Percentiles rank a stretch among this genome's conserved stretches.
Conservation (phyloP, 2,329 filamentous ascomycete genomes). For the Talaromyces sp. region DNA sequence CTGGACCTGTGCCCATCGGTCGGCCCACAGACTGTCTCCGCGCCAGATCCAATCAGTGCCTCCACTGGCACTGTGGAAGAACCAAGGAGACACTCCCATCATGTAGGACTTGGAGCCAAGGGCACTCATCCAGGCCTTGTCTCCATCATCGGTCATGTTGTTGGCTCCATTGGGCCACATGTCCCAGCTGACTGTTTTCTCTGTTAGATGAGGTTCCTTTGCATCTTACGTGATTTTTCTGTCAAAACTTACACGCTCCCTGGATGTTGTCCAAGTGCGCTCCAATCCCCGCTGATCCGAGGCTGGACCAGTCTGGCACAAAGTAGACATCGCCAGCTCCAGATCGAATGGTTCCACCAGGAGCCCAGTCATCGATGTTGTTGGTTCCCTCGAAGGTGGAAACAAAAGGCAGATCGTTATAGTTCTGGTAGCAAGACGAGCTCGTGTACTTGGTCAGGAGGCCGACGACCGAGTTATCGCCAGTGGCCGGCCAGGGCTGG, state of each 20-base stretch:
- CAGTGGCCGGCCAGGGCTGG: constrained; percentile 21
- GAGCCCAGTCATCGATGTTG: constrained; percentile 37
- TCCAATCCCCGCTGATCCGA: constrained; percentile 22
- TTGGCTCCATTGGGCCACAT: constrained; percentile 37
- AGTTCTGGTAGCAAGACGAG: constrained; percentile 23
- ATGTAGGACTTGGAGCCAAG: constrained; percentile 40
- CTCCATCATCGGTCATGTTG: constrained; percentile 31
- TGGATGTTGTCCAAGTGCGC: constrained; percentile 27
- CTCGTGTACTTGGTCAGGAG: constrained; percentile 18
- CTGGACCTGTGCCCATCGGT: constrained; percentile 54
- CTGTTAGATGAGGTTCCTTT: neutral
- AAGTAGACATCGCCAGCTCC: constrained; percentile 33
- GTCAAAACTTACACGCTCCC: constrained; percentile 16
- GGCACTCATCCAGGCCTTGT: constrained; percentile 34
- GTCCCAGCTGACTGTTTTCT: constrained; percentile 32
- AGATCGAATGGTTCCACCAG: constrained; percentile 6
- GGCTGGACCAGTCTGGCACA: constrained; percentile 42
- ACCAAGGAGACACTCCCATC: constrained; percentile 54
- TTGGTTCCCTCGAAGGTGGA: constrained; percentile 43
- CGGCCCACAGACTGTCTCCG: constrained; percentile 55
- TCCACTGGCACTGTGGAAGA: constrained; percentile 25
- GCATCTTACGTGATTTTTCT: neutral
- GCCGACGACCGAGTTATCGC: constrained; percentile 19
- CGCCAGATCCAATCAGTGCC: constrained; percentile 57
- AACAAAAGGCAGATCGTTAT: constrained; percentile 23